Evolutionary conservation across 306 rosid genomes (phyloP), one percentile per base, ranked within the genome.

Genomic region (Coriaria nepalensis): DNA sequence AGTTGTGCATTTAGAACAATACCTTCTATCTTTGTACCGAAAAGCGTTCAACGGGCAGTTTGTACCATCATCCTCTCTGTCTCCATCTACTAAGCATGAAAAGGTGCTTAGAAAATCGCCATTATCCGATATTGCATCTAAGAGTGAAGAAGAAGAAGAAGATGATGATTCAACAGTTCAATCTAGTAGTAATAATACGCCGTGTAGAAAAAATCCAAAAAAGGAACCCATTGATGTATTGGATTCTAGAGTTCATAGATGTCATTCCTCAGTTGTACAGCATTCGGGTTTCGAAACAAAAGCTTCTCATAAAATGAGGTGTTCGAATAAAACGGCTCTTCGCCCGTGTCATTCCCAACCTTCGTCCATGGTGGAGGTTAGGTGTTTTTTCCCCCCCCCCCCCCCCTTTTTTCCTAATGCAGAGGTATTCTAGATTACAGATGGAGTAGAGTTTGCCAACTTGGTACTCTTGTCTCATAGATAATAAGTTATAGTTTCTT

Each of bases 301-400:
- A 70, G 53, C 61, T 37, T 78, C 88, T 56, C 76, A 78, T 46
- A 55, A 75, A 3, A 81, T 44, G 40, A 85, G 73, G 11, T 72
- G 78, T 50, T 65, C 67, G 54, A 61, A 45, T 13, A 81, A 74
- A 64, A 20, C 1, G 29, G 54, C 97, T 60, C 56, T 77, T 45
- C 90, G 95, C 4, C 70, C 80, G 29, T 84, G 85, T 51, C 95
- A 81, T 56, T 90, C 95, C 35, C 94, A 90, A 60, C 98, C 98
- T 2, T 70, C 79, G 74, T 77, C 92, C 60, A 79, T 81, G 92
- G 53, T 65, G 71, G 95, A 79, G 94, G 98, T 90, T 77, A 65
- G 35, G 35, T 36, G 35, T 14, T 45, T 8, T 8, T 37, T 52
- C 20, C 4, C 10, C 9, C 45, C n/a, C 8, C n/a, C 44, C n/a